Conservation (phyloP, 2,329 filamentous ascomycete species). For the Plenodomus biglobosus region DNA sequence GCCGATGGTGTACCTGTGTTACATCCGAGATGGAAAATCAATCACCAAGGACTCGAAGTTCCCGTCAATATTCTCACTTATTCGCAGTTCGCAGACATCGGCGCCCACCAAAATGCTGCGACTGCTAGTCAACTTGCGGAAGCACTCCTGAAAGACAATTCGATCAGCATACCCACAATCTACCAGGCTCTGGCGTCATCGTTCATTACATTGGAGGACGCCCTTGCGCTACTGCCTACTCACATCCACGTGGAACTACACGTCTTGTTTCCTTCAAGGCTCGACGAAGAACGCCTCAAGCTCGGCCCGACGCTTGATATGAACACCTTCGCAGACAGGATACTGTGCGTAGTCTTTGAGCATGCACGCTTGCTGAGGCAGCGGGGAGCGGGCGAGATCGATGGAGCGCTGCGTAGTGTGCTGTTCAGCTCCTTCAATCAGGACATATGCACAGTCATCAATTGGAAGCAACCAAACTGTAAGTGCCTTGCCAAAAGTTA, state of each 20-base stretch:
- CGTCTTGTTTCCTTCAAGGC: conserved; percentile 76
- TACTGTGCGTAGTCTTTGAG: conserved; percentile 85
- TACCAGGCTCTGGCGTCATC: conserved; percentile 73
- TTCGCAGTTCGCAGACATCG: conserved; percentile 64
- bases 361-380: conserved; percentile 74
- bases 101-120: conserved; percentile 34
- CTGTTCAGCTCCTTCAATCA: conserved; percentile 94
- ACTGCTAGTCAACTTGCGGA: conserved; percentile 26
- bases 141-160: conserved; percentile 26
- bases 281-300: conserved; percentile 69
- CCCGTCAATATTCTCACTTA: conserved; percentile 78
- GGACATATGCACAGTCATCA: conserved; percentile 86
- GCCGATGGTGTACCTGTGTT: conserved; percentile 83
- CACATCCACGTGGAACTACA: conserved; percentile 91
- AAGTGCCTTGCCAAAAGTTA: conserved; percentile 36
- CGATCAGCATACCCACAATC: conserved; percentile 56
- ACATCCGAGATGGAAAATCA: conserved; percentile 81
- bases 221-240: conserved; percentile 71
- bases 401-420: conserved; percentile 78
- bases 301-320: conserved; percentile 78
- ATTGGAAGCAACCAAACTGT: conserved; percentile 99
- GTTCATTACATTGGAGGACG: conserved; percentile 77
- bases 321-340: conserved; percentile 81
- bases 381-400: conserved; percentile 52
- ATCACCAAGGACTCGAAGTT: conserved; percentile 74